Percentiles rank a stretch among this genome's conserved stretches.
These are phyloP conservation scores for Vaccinium macrocarpon DNA, from an alignment of 148 eudicot genomes.

Conservation along the genomic window DNA sequence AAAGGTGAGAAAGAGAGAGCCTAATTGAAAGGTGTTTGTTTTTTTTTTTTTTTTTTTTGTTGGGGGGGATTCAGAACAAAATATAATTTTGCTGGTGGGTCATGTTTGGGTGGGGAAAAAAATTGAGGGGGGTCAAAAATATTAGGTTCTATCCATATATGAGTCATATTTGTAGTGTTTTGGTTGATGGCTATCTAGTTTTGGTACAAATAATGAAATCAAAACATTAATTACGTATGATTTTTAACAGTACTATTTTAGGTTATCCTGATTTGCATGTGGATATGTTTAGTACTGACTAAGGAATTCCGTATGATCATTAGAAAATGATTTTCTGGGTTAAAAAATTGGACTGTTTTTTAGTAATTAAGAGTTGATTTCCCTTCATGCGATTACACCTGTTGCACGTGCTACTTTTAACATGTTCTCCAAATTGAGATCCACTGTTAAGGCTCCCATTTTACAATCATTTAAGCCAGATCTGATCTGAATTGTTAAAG, in stretches of 20 bases:
- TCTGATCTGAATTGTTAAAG: no score
- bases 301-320: no score
- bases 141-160: not conserved
- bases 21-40: not conserved
- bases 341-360: not conserved
- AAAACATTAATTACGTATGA: not conserved
- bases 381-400: no score
- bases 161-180: not conserved
- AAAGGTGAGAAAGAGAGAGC: slow-evolving; percentile 17
- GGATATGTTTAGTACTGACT: not conserved
- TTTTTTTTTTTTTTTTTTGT: not conserved
- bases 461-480: no score
- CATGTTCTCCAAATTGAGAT: not conserved
- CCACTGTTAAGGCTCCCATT: not conserved
- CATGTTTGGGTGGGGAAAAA: not conserved
- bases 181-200: not conserved
- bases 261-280: slow-evolving; percentile 11
- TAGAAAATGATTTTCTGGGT: no score
- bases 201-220: not conserved
- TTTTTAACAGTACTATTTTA: not conserved
- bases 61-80: not conserved
- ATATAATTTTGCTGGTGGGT: not conserved
- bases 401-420: not conserved
- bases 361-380: no score
- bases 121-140: not conserved